Percentiles rank a stretch among this genome's conserved stretches.
Conservation (phyloP, 306 rosid genomes). For the Chamaecrista fasciculata region DNA sequence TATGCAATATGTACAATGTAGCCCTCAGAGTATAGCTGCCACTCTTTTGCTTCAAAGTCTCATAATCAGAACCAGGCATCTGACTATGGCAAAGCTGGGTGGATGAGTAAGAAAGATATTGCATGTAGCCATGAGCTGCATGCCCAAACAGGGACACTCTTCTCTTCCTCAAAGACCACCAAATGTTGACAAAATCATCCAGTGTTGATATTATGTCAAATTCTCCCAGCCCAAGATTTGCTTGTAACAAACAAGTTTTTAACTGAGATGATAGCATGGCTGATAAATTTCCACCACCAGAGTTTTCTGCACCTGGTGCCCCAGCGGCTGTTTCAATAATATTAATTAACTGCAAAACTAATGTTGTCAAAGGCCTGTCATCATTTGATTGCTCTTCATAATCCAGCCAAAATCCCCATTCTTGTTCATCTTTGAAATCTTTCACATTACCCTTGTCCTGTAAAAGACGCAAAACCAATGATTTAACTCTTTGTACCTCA, state of each 20-base stretch:
- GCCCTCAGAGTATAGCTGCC: slow-evolving; percentile 86
- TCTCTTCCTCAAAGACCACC: slow-evolving; percentile 91
- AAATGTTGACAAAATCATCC: slow-evolving; percentile 62
- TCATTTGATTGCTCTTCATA: slow-evolving; percentile 41
- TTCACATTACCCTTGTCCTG: slow-evolving; percentile 43
- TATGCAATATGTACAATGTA: slow-evolving; percentile 75
- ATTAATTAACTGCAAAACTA: slow-evolving; percentile 57
- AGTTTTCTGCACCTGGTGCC: slow-evolving; percentile 67
- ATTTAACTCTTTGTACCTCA: slow-evolving; percentile 58
- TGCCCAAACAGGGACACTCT: slow-evolving; percentile 87
- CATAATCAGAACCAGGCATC: slow-evolving; percentile 53
- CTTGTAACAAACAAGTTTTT: slow-evolving; percentile 50
- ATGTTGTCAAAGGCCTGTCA: slow-evolving; percentile 40
- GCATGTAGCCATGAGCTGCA: slow-evolving; percentile 82
- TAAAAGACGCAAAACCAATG: slow-evolving; percentile 49
- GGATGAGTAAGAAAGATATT: slow-evolving; percentile 77
- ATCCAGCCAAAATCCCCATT: slow-evolving; percentile 40
- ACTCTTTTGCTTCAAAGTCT: slow-evolving; percentile 62
- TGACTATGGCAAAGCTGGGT: slow-evolving; percentile 47
- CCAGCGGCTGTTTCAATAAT: slow-evolving; percentile 78
- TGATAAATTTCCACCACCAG: slow-evolving; percentile 65
- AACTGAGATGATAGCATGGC: slow-evolving; percentile 69
- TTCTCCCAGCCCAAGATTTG: slow-evolving; percentile 55
- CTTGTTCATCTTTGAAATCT: slow-evolving; percentile 48
- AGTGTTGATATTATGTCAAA: slow-evolving; percentile 42